Evolutionary conservation across 768 basidiomycete species (phyloP), one percentile per base, ranked within the genome.

Genomic region (Russula sp.): DNA sequence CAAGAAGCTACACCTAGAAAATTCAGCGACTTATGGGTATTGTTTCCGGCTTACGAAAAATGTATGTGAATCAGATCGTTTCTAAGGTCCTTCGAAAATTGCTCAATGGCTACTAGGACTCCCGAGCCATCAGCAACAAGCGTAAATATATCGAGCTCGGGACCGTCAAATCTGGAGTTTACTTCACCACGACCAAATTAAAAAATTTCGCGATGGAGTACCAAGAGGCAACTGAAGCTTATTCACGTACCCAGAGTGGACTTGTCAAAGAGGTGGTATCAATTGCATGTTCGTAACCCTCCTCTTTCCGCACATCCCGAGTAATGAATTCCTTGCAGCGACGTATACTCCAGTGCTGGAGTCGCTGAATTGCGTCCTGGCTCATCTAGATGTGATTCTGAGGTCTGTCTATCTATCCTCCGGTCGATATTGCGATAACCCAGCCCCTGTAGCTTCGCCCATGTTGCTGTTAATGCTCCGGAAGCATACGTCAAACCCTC

Each of bases 1-100:
- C 73, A 96, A 96, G 76, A 98, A 98, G 75, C 74, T 98, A 11
- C 97, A 98, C 73, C 77, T 99, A 34, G 97, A 99, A 75, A 94
- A 95, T 68, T 90, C 88, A 56, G 80, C 82, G 59, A 82, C 84
- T 1, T 92, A 96, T 69, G 93, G 94, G 2, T 96, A 98, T 71
- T 94, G 90, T 68, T 91, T 98, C 75, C 77, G 97, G 32, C 71
- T 98, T 47, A 95, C 95, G 1, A 95, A 97, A 70, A 90, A 86
- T 65, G 96, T 94, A 65, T 57, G 85, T 75, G 7, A 16, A 45
- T 22, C 9, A 13, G 22, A 22, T 7, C 36, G 3, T 35, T 16
- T 20, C 7, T n/a, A 41, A 29, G 10, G 34, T 58, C 38, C 6
- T 4, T 8, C 14, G 43, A 20, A 20, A 42, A 20, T 58, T 58